Percentiles rank a stretch among this genome's conserved stretches.
phyloP scores from a whole-genome alignment of 192 early-diverging fungal genomes.

The Podila clonocystis region DNA sequence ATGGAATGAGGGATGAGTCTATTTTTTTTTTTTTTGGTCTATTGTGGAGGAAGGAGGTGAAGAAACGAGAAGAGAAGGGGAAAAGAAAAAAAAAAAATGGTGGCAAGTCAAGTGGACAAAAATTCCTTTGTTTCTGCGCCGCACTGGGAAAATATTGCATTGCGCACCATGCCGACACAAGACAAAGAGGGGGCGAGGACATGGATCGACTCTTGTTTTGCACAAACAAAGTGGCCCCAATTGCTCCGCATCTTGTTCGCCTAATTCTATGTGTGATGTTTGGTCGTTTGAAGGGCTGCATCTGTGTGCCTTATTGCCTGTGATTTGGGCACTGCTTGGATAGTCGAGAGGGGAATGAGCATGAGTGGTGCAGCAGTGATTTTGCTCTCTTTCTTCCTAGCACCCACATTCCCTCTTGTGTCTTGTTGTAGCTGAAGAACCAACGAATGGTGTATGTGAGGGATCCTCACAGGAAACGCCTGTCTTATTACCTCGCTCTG shows the following conservation, averaged over 20 bases:
- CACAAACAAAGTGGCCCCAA: too few species aligned
- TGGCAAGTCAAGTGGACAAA: background rate
- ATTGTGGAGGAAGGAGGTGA: background rate
- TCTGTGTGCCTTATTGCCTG: too few species aligned
- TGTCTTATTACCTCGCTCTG: background rate
- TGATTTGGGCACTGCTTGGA: too few species aligned
- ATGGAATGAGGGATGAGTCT: background rate
- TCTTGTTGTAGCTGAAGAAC: background rate
- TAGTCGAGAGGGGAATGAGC: background rate
- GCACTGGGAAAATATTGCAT: background rate
- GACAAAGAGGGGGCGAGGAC: background rate
- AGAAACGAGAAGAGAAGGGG: background rate
- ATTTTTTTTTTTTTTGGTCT: background rate
- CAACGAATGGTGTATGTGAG: background rate
- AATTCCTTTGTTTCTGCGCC: background rate
- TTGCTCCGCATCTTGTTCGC: too few species aligned
- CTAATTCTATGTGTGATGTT: too few species aligned
- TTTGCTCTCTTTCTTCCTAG: too few species aligned
- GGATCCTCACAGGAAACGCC: background rate
- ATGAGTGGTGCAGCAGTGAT: background rate
- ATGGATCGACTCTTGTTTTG: background rate
- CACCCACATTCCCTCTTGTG: background rate
- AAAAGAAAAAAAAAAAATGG: conserved; percentile 4
- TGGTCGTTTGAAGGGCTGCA: too few species aligned
- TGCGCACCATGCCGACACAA: background rate